Conservation (phyloP, 805 yeast species). For the Candida railenensis region DNA sequence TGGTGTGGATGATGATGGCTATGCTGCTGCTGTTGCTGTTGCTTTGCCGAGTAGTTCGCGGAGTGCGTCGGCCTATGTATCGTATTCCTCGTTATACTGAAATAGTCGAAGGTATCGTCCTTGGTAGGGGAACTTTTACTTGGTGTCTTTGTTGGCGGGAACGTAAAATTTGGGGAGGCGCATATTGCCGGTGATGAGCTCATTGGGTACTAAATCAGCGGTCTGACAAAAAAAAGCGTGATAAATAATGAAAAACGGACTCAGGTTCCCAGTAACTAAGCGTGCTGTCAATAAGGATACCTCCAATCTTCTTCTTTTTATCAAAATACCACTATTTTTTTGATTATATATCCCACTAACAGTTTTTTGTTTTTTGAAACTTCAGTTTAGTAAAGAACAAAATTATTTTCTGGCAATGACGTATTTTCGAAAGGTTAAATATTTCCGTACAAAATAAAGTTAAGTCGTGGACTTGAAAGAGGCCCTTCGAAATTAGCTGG, state of each 20-base stretch:
- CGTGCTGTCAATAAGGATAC: too few relatives aligned
- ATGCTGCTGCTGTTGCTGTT: background rate
- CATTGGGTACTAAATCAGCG: too few relatives aligned
- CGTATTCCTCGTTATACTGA: slow-evolving; percentile 9
- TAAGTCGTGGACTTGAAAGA: background rate
- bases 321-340: background rate
- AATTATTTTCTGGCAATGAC: background rate
- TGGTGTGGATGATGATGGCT: background rate
- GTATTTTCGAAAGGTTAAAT: background rate
- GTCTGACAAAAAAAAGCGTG: background rate
- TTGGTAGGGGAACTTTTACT: slow-evolving; percentile 6
- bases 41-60: background rate
- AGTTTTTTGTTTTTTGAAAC: background rate
- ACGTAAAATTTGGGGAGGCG: slow-evolving; percentile 21
- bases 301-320: background rate
- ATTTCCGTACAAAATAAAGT: background rate
- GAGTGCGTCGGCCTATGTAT: background rate
- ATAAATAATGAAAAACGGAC: too few relatives aligned
- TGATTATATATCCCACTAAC: background rate
- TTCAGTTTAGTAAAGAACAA: background rate
- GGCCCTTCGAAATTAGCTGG: background rate
- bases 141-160: slow-evolving; percentile 12
- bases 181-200: slow-evolving; percentile 19
- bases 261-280: too few relatives aligned
- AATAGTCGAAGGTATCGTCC: slow-evolving; percentile 12